phyloP scores from a whole-genome alignment of 495 filamentous ascomycete genomes.

The Margaritispora aquatica region DNA sequence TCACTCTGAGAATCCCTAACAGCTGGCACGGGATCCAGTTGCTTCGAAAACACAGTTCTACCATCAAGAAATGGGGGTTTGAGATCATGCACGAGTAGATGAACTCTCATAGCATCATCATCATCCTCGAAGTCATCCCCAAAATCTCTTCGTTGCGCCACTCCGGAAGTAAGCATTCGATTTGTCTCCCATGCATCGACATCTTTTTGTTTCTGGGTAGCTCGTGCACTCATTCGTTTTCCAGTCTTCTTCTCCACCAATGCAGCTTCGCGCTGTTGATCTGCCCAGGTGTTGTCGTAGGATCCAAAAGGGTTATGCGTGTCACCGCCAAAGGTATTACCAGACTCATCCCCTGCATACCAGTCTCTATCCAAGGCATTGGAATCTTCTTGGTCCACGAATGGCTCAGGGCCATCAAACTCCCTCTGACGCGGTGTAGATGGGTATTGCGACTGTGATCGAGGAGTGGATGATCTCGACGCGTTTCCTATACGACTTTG shows the following conservation, averaged over 20 bases:
- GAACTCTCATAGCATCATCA: conserved; percentile 82
- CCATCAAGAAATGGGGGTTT: conserved; percentile 95
- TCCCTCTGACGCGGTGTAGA: conserved; percentile 44
- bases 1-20: conserved; percentile 94
- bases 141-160: conserved; percentile 82
- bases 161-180: conserved; percentile 93
- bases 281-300: conserved; percentile 59
- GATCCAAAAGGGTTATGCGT: conserved; percentile 61
- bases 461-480: conserved; percentile 40
- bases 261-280: conserved; percentile 64
- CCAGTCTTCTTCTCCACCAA: conserved; percentile 68
- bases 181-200: conserved; percentile 98
- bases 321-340: conserved; percentile 75
- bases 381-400: conserved; percentile 38
- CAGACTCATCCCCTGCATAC: conserved; percentile 75
- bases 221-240: conserved; percentile 62
- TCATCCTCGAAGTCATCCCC: conserved; percentile 82
- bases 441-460: conserved; percentile 34
- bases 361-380: conserved; percentile 81
- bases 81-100: conserved; percentile 89
- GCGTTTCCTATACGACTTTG: conserved; percentile 28
- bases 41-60: conserved; percentile 91
- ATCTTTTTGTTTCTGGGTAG: conserved; percentile 83
- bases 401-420: conserved; percentile 46
- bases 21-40: conserved; percentile 90